Conservation (phyloP, 805 yeast species). For the Ascoidea asiatica region DNA sequence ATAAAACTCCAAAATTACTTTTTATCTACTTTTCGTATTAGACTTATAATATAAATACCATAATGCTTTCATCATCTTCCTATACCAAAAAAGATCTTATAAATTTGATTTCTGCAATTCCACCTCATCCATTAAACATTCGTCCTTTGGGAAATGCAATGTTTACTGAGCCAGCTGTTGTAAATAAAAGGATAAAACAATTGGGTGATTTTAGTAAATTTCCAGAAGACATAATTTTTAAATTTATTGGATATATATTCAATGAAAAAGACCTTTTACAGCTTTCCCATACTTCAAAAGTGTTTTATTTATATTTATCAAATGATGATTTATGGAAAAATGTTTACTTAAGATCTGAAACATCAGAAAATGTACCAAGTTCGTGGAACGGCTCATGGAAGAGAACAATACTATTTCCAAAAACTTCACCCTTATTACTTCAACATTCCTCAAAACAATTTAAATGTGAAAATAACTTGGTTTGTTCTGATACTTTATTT, state of each 20-base stretch:
- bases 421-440: too few species aligned
- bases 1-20: not conserved
- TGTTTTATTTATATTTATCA: slow-evolving; percentile 56
- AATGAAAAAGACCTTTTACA: slow-evolving; percentile 32
- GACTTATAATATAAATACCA: too few species aligned
- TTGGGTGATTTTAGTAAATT: slow-evolving; percentile 42
- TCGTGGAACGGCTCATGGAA: slow-evolving; percentile 75
- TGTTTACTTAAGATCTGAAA: slow-evolving; percentile 24
- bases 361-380: not conserved
- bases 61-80: too few species aligned
- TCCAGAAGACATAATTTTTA: slow-evolving; percentile 52
- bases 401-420: slow-evolving; percentile 33
- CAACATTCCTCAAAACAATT: too few species aligned
- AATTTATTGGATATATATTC: slow-evolving; percentile 34
- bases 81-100: not conserved
- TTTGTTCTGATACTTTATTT: slow-evolving; percentile 69
- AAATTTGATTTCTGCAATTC: slow-evolving; percentile 2
- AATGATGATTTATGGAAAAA: slow-evolving; percentile 78
- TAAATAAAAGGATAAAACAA: slow-evolving; percentile 17
- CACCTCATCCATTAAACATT: slow-evolving; percentile 59
- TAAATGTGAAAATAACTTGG: slow-evolving; percentile 30
- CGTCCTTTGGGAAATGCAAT: slow-evolving; percentile 61
- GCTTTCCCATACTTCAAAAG: slow-evolving; percentile 47
- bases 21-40: too few species aligned
- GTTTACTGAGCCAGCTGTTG: slow-evolving; percentile 19